Evolutionary conservation across 495 filamentous ascomycete species (phyloP).

Genomic region (Astrothelium macrocarpum): DNA sequence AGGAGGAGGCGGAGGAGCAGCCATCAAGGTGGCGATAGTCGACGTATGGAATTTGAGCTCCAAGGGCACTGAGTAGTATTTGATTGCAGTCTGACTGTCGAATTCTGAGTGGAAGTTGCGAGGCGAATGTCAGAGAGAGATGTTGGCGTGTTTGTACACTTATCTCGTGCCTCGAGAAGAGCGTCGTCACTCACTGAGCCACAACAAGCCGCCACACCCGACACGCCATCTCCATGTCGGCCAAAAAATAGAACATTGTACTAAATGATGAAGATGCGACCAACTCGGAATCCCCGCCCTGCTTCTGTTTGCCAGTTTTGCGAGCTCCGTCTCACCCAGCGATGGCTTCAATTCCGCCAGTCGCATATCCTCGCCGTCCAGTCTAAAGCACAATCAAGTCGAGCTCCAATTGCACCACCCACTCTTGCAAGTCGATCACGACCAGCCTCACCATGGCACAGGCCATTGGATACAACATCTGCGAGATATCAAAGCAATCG

Average conservation of each 20-base stretch:
- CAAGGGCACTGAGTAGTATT: no score
- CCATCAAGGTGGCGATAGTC: slow-evolving; percentile 37
- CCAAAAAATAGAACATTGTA: no score
- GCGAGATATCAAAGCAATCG: neutral
- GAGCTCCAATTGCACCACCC: neutral
- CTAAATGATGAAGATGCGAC: neutral
- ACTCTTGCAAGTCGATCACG: neutral
- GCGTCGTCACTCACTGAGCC: no score
- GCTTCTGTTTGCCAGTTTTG: neutral
- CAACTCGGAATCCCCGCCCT: neutral
- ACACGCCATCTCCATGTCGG: no score
- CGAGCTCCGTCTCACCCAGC: neutral
- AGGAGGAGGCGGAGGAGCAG: slow-evolving; percentile 61
- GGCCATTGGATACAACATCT: neutral
- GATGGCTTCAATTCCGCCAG: neutral
- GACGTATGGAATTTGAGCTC: neutral
- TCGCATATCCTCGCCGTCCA: neutral
- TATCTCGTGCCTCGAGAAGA: no score
- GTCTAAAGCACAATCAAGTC: neutral
- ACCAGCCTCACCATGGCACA: neutral
- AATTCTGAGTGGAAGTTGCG: no score
- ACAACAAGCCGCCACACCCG: no score
- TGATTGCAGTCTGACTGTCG: no score
- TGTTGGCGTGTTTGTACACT: no score
- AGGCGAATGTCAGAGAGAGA: no score